A percentile compares a stretch with the other conserved stretches of the same genome.
Evolutionary conservation across 1,139 yeast genomes (phyloP).

Genomic region (Pichia inconspicua): DNA sequence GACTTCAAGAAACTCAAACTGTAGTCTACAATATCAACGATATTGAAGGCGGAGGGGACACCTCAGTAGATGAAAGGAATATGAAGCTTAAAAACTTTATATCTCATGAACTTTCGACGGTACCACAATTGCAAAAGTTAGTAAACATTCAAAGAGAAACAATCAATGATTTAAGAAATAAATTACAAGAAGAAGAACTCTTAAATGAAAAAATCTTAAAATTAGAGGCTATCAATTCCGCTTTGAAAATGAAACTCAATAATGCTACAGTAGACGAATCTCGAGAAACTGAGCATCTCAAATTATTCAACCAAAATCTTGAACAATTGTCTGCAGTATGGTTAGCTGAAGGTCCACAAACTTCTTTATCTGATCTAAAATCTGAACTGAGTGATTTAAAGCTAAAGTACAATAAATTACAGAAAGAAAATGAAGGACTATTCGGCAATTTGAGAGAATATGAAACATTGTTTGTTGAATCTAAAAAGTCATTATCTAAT

Average conservation of each 20-base stretch:
- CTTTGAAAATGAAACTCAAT: conserved; percentile 39
- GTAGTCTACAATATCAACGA: background rate
- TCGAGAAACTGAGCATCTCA: conserved; percentile 1
- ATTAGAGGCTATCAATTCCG: conserved; percentile 40
- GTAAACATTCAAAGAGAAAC: conserved; percentile 47
- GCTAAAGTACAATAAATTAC: conserved; percentile 16
- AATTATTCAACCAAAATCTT: conserved; percentile 9
- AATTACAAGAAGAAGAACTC: conserved; percentile 38
- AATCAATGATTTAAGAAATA: conserved; percentile 35
- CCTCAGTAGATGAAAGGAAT: conserved; percentile 5
- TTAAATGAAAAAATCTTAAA: conserved; percentile 42
- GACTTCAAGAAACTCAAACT: background rate
- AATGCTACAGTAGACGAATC: conserved; percentile 24
- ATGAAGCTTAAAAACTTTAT: conserved; percentile 32
- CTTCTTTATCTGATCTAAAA: conserved; percentile 28
- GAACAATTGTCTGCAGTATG: conserved; percentile 6
- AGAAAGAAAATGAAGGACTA: background rate
- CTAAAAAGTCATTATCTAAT: conserved; percentile 63
- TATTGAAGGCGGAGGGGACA: background rate
- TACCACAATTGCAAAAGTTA: conserved; percentile 46
- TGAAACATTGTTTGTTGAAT: conserved; percentile 59
- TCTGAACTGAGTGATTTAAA: conserved; percentile 18
- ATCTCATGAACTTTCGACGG: conserved; percentile 46
- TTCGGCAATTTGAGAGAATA: conserved; percentile 23
- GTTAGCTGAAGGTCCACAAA: conserved; percentile 7